Conservation (phyloP, 1,284 basidiomycete genomes). For the Cryptococcus hybrid region DNA sequence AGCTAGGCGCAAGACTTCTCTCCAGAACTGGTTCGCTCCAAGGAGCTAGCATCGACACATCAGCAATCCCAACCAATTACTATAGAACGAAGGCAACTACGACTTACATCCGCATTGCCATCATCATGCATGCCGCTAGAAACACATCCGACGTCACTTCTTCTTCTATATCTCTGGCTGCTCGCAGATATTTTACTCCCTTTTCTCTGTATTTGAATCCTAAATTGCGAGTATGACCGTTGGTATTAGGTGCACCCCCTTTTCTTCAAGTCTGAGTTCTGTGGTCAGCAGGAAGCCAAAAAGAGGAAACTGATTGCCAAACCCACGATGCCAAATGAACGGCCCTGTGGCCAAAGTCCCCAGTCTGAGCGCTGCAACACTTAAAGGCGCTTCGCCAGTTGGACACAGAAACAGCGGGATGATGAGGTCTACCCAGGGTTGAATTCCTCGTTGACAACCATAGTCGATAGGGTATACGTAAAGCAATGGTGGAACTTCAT, state of each 20-base stretch:
- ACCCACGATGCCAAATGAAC: constrained; percentile 28
- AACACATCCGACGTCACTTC: constrained; percentile 35
- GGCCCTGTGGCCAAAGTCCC: constrained; percentile 34
- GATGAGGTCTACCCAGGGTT: constrained; percentile 41
- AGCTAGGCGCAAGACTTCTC: constrained; percentile 30
- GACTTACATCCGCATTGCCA: constrained; percentile 31
- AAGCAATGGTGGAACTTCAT: constrained; percentile 41
- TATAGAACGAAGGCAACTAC: background rate
- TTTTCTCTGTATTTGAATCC: constrained; percentile 24
- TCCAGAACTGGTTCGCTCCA: constrained; percentile 29
- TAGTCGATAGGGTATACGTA: constrained; percentile 41
- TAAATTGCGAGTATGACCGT: constrained; percentile 18
- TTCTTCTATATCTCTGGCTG: constrained; percentile 17
- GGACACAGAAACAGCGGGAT: constrained; percentile 39
- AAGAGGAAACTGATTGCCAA: background rate
- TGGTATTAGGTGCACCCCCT: constrained; percentile 1
- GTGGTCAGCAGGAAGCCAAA: background rate
- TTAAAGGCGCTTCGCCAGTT: constrained; percentile 23
- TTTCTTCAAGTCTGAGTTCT: constrained; percentile 13
- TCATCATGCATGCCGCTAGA: constrained; percentile 25
- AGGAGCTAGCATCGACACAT: constrained; percentile 21
- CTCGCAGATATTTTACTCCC: constrained; percentile 25
- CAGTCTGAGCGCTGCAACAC: constrained; percentile 29
- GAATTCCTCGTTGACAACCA: constrained; percentile 37
- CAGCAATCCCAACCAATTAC: no score